Conservation (phyloP, 2,329 filamentous ascomycete species). For the Colletotrichum australisinense region DNA sequence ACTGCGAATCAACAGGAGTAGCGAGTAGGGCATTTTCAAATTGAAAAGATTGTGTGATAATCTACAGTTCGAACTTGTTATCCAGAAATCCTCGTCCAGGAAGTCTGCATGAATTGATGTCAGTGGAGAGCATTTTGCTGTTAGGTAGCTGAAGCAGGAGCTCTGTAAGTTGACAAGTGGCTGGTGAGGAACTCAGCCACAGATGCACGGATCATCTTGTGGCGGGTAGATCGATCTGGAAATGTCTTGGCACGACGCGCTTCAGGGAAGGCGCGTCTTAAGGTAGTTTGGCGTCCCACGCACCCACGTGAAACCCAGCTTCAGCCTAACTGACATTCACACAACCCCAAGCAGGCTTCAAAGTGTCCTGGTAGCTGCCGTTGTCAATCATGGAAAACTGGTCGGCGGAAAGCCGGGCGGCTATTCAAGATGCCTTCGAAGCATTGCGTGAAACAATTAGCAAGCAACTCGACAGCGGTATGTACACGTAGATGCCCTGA, state of each 20-base stretch:
- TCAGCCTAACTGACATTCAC: not conserved
- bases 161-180: not conserved
- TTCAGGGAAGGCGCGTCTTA: not conserved
- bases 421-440: constrained; percentile 53
- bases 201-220: not conserved
- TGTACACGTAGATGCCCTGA: constrained; percentile 35
- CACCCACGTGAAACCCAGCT: not conserved
- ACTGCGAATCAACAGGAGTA: not conserved
- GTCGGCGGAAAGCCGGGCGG: constrained; percentile 51
- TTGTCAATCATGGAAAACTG: constrained; percentile 50
- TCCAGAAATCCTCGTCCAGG: not conserved
- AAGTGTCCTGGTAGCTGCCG: not conserved
- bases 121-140: no score
- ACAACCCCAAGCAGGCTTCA: not conserved
- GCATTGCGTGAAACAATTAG: constrained; percentile 54
- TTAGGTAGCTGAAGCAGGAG: not conserved
- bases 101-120: not conserved
- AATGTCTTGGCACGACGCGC: not conserved
- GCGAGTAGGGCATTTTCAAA: not conserved
- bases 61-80: not conserved
- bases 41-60: not conserved
- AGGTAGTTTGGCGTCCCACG: not conserved
- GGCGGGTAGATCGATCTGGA: not conserved
- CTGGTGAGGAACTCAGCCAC: not conserved
- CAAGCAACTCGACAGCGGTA: constrained; percentile 50